Evolutionary conservation across 2,329 filamentous ascomycete species (phyloP).

Genomic region (Claviceps sp.): DNA sequence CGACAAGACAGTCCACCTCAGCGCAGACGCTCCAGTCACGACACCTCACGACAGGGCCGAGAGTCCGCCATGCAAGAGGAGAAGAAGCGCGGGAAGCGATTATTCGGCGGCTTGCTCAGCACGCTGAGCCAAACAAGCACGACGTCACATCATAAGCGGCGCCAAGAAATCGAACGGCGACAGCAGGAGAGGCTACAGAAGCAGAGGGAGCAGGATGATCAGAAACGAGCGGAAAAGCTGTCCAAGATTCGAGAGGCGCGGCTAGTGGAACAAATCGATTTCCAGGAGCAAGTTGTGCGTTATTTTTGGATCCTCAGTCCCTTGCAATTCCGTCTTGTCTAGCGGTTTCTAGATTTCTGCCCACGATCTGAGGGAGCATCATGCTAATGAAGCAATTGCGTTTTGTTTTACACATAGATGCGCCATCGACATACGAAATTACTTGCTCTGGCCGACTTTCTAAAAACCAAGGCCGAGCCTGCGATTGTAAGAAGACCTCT

Average conservation of each 20-base stretch:
- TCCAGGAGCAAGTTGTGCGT: slow-evolving; percentile 60
- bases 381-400: too few relatives aligned
- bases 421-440: slow-evolving; percentile 58
- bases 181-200: slow-evolving; percentile 64
- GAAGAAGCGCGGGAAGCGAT: slow-evolving; percentile 67
- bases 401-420: slow-evolving; percentile 44
- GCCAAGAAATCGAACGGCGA: slow-evolving; percentile 68
- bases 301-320: background rate
- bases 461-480: slow-evolving; percentile 60
- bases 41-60: slow-evolving; percentile 9
- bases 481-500: slow-evolving; percentile 46
- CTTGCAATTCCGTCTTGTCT: background rate
- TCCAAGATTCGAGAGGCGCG: slow-evolving; percentile 48
- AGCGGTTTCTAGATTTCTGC: background rate
- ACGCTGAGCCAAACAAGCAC: slow-evolving; percentile 62
- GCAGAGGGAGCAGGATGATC: slow-evolving; percentile 59
- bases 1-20: background rate
- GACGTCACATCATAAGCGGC: slow-evolving; percentile 50
- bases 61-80: slow-evolving; percentile 45
- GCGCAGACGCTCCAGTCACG: slow-evolving; percentile 3
- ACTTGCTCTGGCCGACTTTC: slow-evolving; percentile 55
- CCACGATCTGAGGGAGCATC: background rate
- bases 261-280: slow-evolving; percentile 55
- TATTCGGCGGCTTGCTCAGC: slow-evolving; percentile 73
- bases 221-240: slow-evolving; percentile 50